Base-by-base conservation (phyloP, 2,329 filamentous ascomycete genomes). In the Xylariaceae sp. region DNA sequence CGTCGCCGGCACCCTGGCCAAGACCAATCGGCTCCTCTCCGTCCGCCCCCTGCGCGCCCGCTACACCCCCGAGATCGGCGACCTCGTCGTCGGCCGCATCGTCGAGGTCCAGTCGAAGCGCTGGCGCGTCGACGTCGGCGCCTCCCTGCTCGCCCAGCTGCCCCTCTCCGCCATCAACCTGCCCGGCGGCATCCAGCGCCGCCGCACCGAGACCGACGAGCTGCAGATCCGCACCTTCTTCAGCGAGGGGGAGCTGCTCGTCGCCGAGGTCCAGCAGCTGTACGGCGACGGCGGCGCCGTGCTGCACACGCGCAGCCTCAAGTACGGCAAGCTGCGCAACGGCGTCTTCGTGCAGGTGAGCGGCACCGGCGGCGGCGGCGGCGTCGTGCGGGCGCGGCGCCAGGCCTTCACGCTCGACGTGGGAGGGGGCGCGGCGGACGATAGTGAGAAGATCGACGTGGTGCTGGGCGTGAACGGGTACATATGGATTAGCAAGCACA, bases 151-250 rank as follows among this genome's bases (percentile, higher is more conserved):
- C 4, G 91, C 93, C 3, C 78, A 83, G 35, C 75, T 98, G 9
- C 88, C 89, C 15, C 81, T 98, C 33, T 87, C 82, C 40, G 85
- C 86, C 47, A 97, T 98, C 67, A 98, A 98, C 62, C 72, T 98
- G 2, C 93, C 93, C 0, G 93, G 93, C 42, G 93, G 93, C 26
- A 95, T 95, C 50, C 73, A 96, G 56, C 81, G 93, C 44, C 87
- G 91, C 61, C 78, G 93, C 51, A 98, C 93, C 19, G 90, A 91
- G 58, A 94, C 93, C 13, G 93, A 98, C 64, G 93, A 97, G 71
- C 75, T 98, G 56, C 93, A 97, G 67, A 97, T 98, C 65, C 81
- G 93, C 38, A 88, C 83, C n/a, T 98, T 96, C 67, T 97, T 98
- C 69, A 83, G 85, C 41, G 93, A 98, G 66, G 93, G 93, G 11